phyloP scores from a whole-genome alignment of 2,329 filamentous ascomycete species.

The Penicillium sp. region DNA sequence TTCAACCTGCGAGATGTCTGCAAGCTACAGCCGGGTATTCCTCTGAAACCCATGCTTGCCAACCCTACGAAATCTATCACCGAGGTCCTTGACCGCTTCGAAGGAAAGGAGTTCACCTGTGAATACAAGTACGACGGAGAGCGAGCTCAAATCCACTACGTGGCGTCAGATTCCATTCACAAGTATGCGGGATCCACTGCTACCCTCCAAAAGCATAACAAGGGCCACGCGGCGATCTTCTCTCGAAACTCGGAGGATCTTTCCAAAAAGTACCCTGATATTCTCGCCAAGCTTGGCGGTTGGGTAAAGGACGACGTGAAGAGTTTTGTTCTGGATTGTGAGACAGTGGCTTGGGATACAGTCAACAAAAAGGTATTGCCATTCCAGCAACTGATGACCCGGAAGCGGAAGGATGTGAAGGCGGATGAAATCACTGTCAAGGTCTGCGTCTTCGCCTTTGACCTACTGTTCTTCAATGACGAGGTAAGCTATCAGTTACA shows the following conservation, averaged over 20 bases:
- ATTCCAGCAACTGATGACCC: conserved; percentile 97
- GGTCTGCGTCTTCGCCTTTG: conserved; percentile 95
- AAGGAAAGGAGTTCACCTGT: conserved; percentile 91
- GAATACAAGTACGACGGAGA: conserved; percentile 99
- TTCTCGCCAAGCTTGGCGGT: conserved; percentile 75
- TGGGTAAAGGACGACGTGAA: conserved; percentile 90
- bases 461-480: conserved; percentile 88
- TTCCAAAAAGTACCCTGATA: conserved; percentile 96
- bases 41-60: conserved; percentile 96
- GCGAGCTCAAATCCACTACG: conserved; percentile 96
- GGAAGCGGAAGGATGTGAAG: conserved; percentile 96
- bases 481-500: conserved; percentile 48
- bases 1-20: conserved; percentile 76
- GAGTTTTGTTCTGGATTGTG: conserved; percentile 97
- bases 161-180: conserved; percentile 70
- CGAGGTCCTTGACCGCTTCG: conserved; percentile 93
- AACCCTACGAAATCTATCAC: conserved; percentile 98
- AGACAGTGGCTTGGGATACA: conserved; percentile 96
- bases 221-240: conserved; percentile 86
- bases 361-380: conserved; percentile 90
- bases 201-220: conserved; percentile 59
- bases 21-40: conserved; percentile 88
- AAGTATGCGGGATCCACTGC: conserved; percentile 62
- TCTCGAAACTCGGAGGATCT: conserved; percentile 95
- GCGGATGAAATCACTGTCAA: conserved; percentile 92